Conservation (phyloP, 225 moss, liverwort and hornwort species). For the Pleurozium schreberi region DNA sequence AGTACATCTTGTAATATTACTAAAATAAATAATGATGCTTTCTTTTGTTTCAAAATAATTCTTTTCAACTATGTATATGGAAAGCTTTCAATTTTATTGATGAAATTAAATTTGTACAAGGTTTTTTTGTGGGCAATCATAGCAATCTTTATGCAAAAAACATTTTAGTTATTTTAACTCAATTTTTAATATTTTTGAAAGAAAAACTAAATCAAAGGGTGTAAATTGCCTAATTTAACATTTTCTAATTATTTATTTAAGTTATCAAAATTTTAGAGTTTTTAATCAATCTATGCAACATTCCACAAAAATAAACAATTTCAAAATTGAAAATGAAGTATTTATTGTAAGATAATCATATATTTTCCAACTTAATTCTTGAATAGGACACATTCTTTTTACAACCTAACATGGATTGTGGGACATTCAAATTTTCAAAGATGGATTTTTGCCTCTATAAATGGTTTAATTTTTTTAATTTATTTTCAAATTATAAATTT, state of each 20-base stretch:
- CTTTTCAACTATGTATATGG: no score
- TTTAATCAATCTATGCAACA: neutral
- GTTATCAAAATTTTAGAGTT: neutral
- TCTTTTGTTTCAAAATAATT: no score
- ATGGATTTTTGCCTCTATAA: fast-evolving
- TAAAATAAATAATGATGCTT: no score
- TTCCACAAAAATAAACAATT: fast-evolving
- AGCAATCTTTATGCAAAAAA: neutral
- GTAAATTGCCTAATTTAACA: neutral
- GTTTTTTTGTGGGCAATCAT: fast-evolving
- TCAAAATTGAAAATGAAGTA: neutral
- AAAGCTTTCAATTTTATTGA: neutral
- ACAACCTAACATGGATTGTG: neutral
- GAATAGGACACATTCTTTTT: neutral
- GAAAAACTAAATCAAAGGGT: neutral
- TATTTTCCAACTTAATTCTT: neutral
- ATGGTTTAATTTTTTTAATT: neutral
- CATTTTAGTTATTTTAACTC: neutral
- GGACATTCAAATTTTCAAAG: neutral
- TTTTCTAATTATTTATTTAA: neutral
- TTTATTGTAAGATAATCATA: neutral
- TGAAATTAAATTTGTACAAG: neutral
- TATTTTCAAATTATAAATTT: neutral
- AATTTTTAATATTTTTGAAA: neutral
- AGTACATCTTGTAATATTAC: neutral